These are phyloP conservation scores for Apiotrichum brassicae DNA, from an alignment of 1,284 basidiomycete species.

Conservation along the genomic window DNA sequence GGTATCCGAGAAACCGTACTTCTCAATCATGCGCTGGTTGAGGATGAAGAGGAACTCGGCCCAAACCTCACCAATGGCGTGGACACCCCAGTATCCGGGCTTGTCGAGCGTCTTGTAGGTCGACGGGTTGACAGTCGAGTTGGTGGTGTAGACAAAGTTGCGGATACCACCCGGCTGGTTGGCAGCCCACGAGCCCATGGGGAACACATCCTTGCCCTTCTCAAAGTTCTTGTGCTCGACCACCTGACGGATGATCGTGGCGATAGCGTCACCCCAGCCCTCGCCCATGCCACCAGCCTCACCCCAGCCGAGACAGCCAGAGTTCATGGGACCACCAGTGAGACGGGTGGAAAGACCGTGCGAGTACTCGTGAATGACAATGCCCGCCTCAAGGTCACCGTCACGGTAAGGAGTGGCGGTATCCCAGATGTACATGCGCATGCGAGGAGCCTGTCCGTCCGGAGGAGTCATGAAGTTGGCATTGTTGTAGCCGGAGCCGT, in stretches of 20 bases:
- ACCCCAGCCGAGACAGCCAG: constrained; percentile 88
- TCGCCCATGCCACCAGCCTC: constrained; percentile 96
- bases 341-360: constrained; percentile 90
- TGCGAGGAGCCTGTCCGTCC: constrained; percentile 65
- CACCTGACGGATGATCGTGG: constrained; percentile 72
- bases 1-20: constrained; percentile 69
- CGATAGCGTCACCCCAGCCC: constrained; percentile 65
- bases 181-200: constrained; percentile 93
- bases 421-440: constrained; percentile 97
- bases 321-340: constrained; percentile 89
- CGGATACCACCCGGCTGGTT: constrained; percentile 72
- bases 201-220: constrained; percentile 50
- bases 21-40: constrained; percentile 64
- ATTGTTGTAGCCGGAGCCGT: constrained; percentile 80
- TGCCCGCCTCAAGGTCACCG: constrained; percentile 89
- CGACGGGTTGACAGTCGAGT: constrained; percentile 74
- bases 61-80: constrained; percentile 93
- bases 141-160: constrained; percentile 76
- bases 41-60: constrained; percentile 87
- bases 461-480: constrained; percentile 55
- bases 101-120: constrained; percentile 95
- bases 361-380: constrained; percentile 79
- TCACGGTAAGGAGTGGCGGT: constrained; percentile 82
- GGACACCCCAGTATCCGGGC: constrained; percentile 52
- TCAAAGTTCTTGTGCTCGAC: constrained; percentile 55